Evolutionary conservation across 148 eudicot genomes (phyloP), one percentile per base, ranked within the genome.

Genomic region (Linanthus parryae): DNA sequence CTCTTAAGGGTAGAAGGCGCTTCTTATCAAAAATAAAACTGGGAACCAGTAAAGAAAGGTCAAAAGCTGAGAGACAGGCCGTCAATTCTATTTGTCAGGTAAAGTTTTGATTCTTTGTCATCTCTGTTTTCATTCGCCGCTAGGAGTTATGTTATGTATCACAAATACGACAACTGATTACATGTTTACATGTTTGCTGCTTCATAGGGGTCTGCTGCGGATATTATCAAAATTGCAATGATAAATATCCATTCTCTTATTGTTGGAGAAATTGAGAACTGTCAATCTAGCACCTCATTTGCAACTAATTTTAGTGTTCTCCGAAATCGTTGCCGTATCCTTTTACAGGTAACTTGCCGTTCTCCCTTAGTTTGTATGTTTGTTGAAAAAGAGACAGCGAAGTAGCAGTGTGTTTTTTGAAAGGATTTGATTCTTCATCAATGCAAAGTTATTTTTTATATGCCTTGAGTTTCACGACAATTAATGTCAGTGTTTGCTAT

Each of bases 61-160:
- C 88, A 33, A 92, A 82, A 78, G 99, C 99, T 52, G 79, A 92
- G 74, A 74, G 99, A 66, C 99, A 92, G 78, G 99, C 99, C 51
- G 96, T 92, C 59, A 92, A 92, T 78, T 92, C 99, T 23, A 92
- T 88, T 49, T 92, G 99, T 74, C 99, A 88, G 90, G 98, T 87
- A 63, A 17, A 54, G 38, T 8, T 28, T 48, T 56, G n/a, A 4
- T 16, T 41, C 24, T 12, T 52, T 49, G 19, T 59, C 14, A n/a
- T 34, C 34, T 30, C 56, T 45, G 2, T 30, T 26, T 38, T 24
- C 21, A 18, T 16, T 29, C 22, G 4, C 7, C 5, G 2, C 3
- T 5, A 11, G 9, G 27, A 44, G 3, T 54, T 52, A 37, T 16
- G 23, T 21, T 16, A 5, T 58, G 34, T 17, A 24, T 18, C 25